Evolutionary conservation across 768 basidiomycete genomes (phyloP), one percentile per base, ranked within the genome.

Genomic region (Pleurotus platypus): DNA sequence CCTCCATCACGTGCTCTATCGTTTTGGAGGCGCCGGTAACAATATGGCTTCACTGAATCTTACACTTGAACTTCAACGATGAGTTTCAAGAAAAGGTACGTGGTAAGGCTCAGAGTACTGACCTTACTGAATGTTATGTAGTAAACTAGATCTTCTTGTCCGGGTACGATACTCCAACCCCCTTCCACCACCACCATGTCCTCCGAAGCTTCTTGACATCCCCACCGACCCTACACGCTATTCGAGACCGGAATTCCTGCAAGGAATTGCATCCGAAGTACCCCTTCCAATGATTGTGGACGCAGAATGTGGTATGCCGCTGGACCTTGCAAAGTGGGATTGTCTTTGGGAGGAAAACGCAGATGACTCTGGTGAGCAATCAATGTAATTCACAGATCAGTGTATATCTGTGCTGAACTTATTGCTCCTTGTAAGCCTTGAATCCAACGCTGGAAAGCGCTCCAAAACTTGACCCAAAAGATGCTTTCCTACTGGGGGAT

Each of bases 281-380:
- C 89, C 90, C 0, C 69, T 97, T 16, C 96, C 97, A 0, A 94
- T 98, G 92, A 89, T 98, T 61, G 89, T 98, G 1, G 97, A 99
- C 63, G 92, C 92, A 0, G 97, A 99, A 69, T 89, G 88, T 62
- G 97, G 97, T 0, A 95, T 99, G 94, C 94, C 95, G 0, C 72
- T 99, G 22, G 92, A 98, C 68, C 74, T 96, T 47, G 88, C 89
- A 15, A 82, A 80, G 55, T 94, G 86, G 80, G 87, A 89, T 55
- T 88, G 83, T 37, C 72, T 96, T 15, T 94, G 90, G 92, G 85
- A 89, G 49, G 90, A 92, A 59, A 84, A 84, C 43, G 89, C 79
- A 2, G 81, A 87, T 66, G 83, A 88, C 70, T 78, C 82, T 53
- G 75, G 91, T 89, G 50, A 60, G 78, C 58, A 27, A 7, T 45